Conservation (phyloP, 2,329 filamentous ascomycete species). For the Dothistroma septosporum region DNA sequence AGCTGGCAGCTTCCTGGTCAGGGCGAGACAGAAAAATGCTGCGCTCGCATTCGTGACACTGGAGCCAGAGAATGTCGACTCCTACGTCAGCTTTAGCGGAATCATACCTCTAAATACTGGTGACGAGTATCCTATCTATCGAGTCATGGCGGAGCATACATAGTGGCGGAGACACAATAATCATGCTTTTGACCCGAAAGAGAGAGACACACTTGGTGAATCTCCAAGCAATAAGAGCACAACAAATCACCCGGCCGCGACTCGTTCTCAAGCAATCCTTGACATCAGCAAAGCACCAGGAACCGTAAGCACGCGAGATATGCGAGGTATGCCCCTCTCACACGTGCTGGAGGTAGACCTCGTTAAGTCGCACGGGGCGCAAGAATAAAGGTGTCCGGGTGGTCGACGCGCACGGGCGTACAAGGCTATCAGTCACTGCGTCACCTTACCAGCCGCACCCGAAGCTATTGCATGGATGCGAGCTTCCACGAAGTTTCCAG, state of each 20-base stretch:
- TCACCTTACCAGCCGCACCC: no score
- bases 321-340: not conserved
- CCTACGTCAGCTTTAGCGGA: conserved; percentile 23
- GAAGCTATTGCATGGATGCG: no score
- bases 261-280: not conserved
- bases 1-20: conserved; percentile 23
- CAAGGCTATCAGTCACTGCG: no score
- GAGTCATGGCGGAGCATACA: conserved; percentile 8
- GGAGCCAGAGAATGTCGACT: conserved; percentile 29
- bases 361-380: no score
- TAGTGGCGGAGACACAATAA: not conserved
- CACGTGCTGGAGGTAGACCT: not conserved
- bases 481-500: not conserved
- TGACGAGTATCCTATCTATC: conserved; percentile 25
- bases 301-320: not conserved
- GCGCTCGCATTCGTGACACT: conserved; percentile 27
- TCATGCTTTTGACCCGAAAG: no score
- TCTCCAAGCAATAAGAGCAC: not conserved
- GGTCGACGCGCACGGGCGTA: no score
- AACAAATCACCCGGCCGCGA: not conserved
- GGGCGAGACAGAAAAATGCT: conserved; percentile 28
- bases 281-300: not conserved
- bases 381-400: no score
- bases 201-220: not conserved
- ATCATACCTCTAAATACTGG: conserved; percentile 22